Base-by-base conservation (phyloP, 805 yeast genomes). In the Sugiyamaella valdiviana region DNA sequence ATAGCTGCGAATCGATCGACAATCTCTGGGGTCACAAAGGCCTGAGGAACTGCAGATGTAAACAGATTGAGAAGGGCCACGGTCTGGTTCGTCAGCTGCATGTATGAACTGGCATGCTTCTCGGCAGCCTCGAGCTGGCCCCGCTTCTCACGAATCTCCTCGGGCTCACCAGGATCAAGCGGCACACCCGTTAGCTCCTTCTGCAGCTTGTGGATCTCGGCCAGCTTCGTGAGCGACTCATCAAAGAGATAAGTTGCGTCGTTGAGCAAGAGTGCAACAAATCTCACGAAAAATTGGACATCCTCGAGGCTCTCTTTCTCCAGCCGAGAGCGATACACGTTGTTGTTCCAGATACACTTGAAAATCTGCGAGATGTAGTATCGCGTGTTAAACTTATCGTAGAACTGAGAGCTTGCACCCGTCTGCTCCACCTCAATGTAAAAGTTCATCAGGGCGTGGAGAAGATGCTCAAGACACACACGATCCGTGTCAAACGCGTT, bases 361-460 rank as follows among this genome's bases (percentile, higher is more conserved):
- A 93, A 69, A 29, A 93, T 83, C 42, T 78, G 78, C 0, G 96
- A 84, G 23, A 93, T 86, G 62, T 87, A 83, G 66, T 81, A 91
- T 64, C 99, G 77, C 39, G 87, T 79, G 64, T 88, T 90, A 70
- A 93, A 93, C 67, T 93, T 93, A 65, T 93, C 99, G 65, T 91
- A 91, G 63, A 91, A 93, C 66, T 93, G 98, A 0, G 95, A 81
- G 6, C 91, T 82, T 1, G 96, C 84, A 7, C 99, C 99, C 0
- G 99, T 93, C 60, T 86, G 89, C 64, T 93, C 99, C 44, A 91
- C 90, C 74, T 86, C 87, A 32, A 93, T 95, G 64, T 91, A 93
- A 53, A 89, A 85, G 58, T 88, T 95, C 66, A 93, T 75, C 49
- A 93, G 73, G 0, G 96, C 85, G 59, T 86, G 89, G 49, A 93